Conservation (phyloP, 2,329 filamentous ascomycete genomes). For the Pseudopithomyces maydicus region DNA sequence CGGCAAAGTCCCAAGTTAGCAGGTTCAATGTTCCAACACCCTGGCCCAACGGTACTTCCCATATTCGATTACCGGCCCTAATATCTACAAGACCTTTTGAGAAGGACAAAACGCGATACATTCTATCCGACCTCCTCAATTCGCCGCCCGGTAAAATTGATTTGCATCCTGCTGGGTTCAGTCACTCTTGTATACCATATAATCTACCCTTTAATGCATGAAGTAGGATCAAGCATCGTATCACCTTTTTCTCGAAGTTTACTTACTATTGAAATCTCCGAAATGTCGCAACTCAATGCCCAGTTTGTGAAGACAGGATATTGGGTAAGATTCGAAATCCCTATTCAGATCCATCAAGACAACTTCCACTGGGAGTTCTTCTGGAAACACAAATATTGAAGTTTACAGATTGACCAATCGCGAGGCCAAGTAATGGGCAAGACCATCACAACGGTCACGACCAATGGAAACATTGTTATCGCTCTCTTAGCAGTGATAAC, state of each 20-base stretch:
- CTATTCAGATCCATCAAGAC: background rate
- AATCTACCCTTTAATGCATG: no score
- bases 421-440: slow-evolving; percentile 20
- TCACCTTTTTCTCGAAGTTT: no score
- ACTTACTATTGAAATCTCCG: background rate
- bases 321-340: background rate
- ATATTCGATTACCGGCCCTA: no score
- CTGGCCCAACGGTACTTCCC: background rate
- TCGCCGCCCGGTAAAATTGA: no score
- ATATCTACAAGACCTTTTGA: no score
- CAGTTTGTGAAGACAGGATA: background rate
- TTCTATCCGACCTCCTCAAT: no score
- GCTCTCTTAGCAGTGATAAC: slow-evolving; percentile 22
- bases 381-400: background rate
- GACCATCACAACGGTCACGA: slow-evolving; percentile 24
- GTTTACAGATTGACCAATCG: background rate
- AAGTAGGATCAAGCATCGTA: no score
- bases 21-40: background rate
- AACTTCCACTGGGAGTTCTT: background rate
- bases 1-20: background rate
- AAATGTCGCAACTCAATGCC: slow-evolving; percentile 2
- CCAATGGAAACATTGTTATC: slow-evolving; percentile 22
- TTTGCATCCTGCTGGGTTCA: no score
- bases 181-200: no score
- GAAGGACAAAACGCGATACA: no score